These are phyloP conservation scores for Cyclotella baltica DNA, from an alignment of 108 stramenopile genomes.

Conservation along the genomic window DNA sequence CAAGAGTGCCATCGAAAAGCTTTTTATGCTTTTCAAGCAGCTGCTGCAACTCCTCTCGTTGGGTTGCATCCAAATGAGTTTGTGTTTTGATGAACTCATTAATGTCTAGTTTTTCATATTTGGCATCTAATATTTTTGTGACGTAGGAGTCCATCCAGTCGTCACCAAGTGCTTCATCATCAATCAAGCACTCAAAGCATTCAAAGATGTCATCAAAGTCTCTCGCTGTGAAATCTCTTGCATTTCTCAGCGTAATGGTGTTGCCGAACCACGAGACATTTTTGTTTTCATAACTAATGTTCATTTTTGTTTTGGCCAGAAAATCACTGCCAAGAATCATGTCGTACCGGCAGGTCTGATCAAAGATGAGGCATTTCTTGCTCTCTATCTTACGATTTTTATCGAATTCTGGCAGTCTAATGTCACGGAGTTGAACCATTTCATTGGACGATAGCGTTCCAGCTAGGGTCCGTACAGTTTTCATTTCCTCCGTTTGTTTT, in stretches of 20 bases:
- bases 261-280: slow-evolving; percentile 17
- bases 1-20: slow-evolving; percentile 45
- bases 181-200: not conserved
- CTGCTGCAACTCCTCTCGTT: slow-evolving; percentile 10
- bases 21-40: not conserved
- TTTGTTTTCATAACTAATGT: not conserved
- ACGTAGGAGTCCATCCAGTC: slow-evolving; percentile 6
- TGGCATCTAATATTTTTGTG: slow-evolving; percentile 31
- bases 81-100: slow-evolving; percentile 28
- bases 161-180: not conserved
- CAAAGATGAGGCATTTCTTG: slow-evolving; percentile 17
- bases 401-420: slow-evolving; percentile 42
- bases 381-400: slow-evolving; percentile 8
- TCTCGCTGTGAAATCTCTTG: not conserved
- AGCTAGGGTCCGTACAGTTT: not conserved
- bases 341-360: slow-evolving; percentile 28
- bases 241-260: slow-evolving; percentile 11
- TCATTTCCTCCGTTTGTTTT: not conserved
- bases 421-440: not conserved
- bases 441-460: not conserved
- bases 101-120: slow-evolving; percentile 23
- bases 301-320: slow-evolving; percentile 8
- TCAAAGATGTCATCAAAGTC: not conserved
- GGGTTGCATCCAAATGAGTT: slow-evolving; percentile 31
- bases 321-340: slow-evolving; percentile 51